These are phyloP conservation scores for Lachnellula cervina DNA, from an alignment of 2,329 filamentous ascomycete species.

Conservation along the genomic window DNA sequence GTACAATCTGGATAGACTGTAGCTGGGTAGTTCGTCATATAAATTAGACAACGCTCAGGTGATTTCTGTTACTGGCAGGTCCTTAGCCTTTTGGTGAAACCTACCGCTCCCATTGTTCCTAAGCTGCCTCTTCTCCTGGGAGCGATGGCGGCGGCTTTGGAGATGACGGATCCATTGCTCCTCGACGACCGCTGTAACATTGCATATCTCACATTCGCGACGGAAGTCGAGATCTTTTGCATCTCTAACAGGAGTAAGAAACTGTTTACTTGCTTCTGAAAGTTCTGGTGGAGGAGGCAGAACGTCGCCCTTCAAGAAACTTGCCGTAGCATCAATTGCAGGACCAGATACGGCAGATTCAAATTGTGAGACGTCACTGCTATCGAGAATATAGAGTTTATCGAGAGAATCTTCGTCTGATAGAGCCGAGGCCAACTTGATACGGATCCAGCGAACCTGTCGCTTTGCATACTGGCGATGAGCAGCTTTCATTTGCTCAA, in stretches of 20 bases:
- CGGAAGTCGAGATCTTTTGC: conserved; percentile 42
- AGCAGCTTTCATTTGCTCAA: conserved; percentile 74
- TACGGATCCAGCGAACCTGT: conserved; percentile 81
- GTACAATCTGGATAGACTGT: too few species aligned
- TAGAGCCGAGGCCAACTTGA: conserved; percentile 71
- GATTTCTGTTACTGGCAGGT: neutral
- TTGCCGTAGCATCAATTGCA: conserved; percentile 55
- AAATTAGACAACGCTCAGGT: neutral
- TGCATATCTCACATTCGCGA: conserved; percentile 67
- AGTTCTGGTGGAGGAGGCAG: conserved; percentile 48
- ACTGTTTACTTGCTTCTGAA: conserved; percentile 49
- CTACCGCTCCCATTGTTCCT: conserved; percentile 17
- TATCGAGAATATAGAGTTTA: conserved; percentile 75
- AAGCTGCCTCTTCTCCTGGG: conserved; percentile 24
- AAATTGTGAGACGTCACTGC: conserved; percentile 63
- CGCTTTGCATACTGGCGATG: conserved; percentile 84
- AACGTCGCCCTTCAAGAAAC: conserved; percentile 56
- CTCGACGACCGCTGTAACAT: conserved; percentile 56
- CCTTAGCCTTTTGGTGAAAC: conserved; percentile 8
- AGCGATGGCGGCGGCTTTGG: conserved; percentile 39
- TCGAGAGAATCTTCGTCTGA: conserved; percentile 47
- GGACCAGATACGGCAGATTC: conserved; percentile 57
- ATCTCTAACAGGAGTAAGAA: conserved; percentile 45
- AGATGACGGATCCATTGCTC: conserved; percentile 45
- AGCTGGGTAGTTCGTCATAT: neutral